Base-by-base conservation (phyloP, 2,329 filamentous ascomycete species). In the Phaeoacremonium minimum region DNA sequence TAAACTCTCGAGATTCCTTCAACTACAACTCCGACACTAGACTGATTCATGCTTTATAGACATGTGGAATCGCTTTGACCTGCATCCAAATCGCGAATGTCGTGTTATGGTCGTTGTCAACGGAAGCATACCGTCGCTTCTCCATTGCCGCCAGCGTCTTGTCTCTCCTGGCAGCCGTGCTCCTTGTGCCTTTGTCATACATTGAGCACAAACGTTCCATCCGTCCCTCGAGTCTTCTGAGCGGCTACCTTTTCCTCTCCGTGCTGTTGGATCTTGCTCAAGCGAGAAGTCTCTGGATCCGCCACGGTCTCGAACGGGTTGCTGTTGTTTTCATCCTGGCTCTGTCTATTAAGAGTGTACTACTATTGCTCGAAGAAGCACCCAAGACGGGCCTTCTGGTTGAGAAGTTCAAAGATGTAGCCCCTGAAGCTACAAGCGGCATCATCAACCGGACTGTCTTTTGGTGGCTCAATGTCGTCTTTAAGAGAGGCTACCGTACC, bases 381-480 rank as follows among this genome's bases (percentile, higher is more conserved):
- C 60, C 67, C 17, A 76, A 75, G 46, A 49, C 59, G 30, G 44
- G 46, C 4, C 55, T 69, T 5, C 51, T 73, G 4, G 52, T 58
- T 12, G 42, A 51, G 4, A 53, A 60, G 16, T 69, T 63, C 32
- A 51, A 55, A 2, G 42, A 48, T 3, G 63, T 59, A 29, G 70
- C 73, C 2, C 64, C 61, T 0, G 76, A 80, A 46, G 66, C 66
- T 4, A 75, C 67, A 3, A 70, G 66, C 32, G 64, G 72, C 4
- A 55, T 73, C n/a, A 68, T 69, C 43, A 74, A 60, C 41, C 57
- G 60, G 30, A 55, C 53, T 1, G 52, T 73, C 11, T 77, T 77
- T 46, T 68, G 62, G 58, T 78, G 74, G 74, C 51, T 77, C 33
- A 75, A 69, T 39, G 60, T 63, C 3, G 49, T 80, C 6, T 67